Percentiles rank a stretch among this genome's conserved stretches.
Evolutionary conservation across 805 yeast species (phyloP).

Genomic region (Candida coquimbonensis): DNA sequence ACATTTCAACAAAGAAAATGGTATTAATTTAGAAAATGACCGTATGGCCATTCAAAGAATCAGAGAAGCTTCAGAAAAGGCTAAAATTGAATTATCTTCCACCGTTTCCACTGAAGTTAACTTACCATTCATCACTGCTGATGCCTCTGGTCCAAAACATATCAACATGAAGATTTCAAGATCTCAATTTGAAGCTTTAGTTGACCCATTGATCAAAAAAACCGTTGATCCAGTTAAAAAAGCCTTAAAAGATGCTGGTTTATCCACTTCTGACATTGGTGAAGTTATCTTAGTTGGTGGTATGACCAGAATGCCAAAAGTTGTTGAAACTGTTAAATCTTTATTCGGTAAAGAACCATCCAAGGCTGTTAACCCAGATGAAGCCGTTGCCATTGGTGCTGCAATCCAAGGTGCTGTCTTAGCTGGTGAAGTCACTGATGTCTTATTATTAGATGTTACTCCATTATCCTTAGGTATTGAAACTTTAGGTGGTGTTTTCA

Average conservation of each 20-base stretch:
- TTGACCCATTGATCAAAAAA: slow-evolving; percentile 56
- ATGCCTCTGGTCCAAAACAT: slow-evolving; percentile 47
- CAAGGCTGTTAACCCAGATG: slow-evolving; percentile 78
- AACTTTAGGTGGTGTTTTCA: slow-evolving; percentile 98
- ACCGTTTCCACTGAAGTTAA: slow-evolving; percentile 55
- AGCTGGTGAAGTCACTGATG: slow-evolving; percentile 79
- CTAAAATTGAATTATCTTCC: slow-evolving; percentile 71
- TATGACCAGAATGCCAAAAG: slow-evolving; percentile 86
- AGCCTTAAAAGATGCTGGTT: slow-evolving; percentile 69
- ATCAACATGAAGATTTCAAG: slow-evolving; percentile 55
- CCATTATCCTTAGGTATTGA: slow-evolving; percentile 99
- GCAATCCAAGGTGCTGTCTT: slow-evolving; percentile 85
- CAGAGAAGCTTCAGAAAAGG: slow-evolving; percentile 73
- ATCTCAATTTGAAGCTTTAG: slow-evolving; percentile 61
- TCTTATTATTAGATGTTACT: slow-evolving; percentile 75
- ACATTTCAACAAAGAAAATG: slow-evolving; percentile 44
- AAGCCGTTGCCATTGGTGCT: slow-evolving; percentile 85
- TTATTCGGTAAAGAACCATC: slow-evolving; percentile 63
- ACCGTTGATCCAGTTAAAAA: slow-evolving; percentile 71
- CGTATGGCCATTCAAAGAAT: slow-evolving; percentile 61
- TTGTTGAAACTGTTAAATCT: slow-evolving; percentile 54
- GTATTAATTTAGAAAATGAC: slow-evolving; percentile 23
- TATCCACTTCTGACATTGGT: slow-evolving; percentile 60
- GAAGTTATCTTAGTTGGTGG: slow-evolving; percentile 81
- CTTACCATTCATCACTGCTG: slow-evolving; percentile 59